A percentile compares a stretch with the other conserved stretches of the same genome.
Conservation (phyloP, 2,329 filamentous ascomycete genomes). For the Verticillium zaregamsianum region DNA sequence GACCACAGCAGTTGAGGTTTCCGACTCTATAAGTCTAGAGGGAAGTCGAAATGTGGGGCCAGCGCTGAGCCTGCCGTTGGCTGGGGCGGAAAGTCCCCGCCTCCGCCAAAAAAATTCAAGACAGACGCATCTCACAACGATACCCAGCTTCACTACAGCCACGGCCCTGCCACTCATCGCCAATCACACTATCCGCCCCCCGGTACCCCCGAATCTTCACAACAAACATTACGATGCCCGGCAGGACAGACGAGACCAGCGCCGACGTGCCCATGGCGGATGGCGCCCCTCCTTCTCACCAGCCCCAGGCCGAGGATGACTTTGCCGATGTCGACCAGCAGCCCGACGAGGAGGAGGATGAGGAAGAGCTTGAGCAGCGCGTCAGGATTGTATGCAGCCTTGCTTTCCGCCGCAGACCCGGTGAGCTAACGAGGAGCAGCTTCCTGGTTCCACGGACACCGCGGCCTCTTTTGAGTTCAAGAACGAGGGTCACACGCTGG, state of each 20-base stretch:
- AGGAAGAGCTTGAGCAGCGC: slow-evolving; percentile 50
- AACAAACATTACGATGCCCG: slow-evolving; percentile 29
- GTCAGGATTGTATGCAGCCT: slow-evolving; percentile 54
- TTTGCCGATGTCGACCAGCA: slow-evolving; percentile 28
- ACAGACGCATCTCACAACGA: background rate
- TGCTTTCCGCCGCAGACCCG: background rate
- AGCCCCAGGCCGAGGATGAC: slow-evolving; percentile 25
- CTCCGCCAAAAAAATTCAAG: background rate
- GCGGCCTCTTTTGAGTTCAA: slow-evolving; percentile 94
- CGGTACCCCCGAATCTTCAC: background rate
- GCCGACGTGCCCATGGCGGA: slow-evolving; percentile 30
- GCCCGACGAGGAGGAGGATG: slow-evolving; percentile 39
- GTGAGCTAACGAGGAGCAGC: slow-evolving; percentile 41
- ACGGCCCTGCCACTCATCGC: background rate
- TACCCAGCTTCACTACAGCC: background rate
- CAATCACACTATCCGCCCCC: background rate
- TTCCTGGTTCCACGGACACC: slow-evolving; percentile 79
- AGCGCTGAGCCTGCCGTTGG: background rate
- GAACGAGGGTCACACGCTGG: slow-evolving; percentile 90
- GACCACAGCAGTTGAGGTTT: background rate
- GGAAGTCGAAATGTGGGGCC: background rate
- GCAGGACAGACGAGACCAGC: slow-evolving; percentile 37
- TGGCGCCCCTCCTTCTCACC: slow-evolving; percentile 26
- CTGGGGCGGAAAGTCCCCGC: background rate
- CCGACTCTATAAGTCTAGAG: background rate